These are phyloP conservation scores for Aspergillus mulundensis DNA, from an alignment of 495 filamentous ascomycete species.

Conservation along the genomic window DNA sequence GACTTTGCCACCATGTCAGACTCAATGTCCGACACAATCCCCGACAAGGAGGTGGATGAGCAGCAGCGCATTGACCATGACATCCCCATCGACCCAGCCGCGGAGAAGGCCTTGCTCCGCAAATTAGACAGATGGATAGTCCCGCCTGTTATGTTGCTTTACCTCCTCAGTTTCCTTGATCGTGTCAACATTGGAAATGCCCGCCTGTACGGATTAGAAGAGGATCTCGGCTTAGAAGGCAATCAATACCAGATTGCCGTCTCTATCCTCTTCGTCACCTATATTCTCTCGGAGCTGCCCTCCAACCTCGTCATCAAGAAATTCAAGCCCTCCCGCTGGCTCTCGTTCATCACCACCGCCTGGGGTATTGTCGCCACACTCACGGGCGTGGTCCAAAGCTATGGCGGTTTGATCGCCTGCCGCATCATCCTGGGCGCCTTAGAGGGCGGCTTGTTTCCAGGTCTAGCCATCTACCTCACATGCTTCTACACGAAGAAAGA, in stretches of 20 bases:
- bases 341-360: constrained; percentile 10
- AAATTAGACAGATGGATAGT: constrained; percentile 45
- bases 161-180: constrained; percentile 44
- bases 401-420: constrained; percentile 6
- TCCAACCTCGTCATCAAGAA: constrained; percentile 13
- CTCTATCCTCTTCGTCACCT: constrained; percentile 29
- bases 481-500: constrained; percentile 48
- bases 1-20: constrained; percentile 2
- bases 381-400: constrained; percentile 4
- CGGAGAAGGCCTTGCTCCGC: constrained; percentile 11
- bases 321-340: constrained; percentile 11
- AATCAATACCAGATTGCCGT: constrained; percentile 16
- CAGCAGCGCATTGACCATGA: constrained; percentile 5
- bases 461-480: constrained; percentile 49
- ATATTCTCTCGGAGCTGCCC: constrained; percentile 11
- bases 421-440: constrained; percentile 53
- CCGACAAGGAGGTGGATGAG: background rate
- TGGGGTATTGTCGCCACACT: constrained; percentile 12
- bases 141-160: constrained; percentile 46
- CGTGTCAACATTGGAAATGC: constrained; percentile 40
- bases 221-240: constrained; percentile 8
- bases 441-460: constrained; percentile 70
- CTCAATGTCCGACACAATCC: background rate
- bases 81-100: constrained; percentile 13
- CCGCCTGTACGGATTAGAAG: constrained; percentile 3